Evolutionary conservation across 805 yeast species (phyloP).

Genomic region (Saturnispora quitensis): DNA sequence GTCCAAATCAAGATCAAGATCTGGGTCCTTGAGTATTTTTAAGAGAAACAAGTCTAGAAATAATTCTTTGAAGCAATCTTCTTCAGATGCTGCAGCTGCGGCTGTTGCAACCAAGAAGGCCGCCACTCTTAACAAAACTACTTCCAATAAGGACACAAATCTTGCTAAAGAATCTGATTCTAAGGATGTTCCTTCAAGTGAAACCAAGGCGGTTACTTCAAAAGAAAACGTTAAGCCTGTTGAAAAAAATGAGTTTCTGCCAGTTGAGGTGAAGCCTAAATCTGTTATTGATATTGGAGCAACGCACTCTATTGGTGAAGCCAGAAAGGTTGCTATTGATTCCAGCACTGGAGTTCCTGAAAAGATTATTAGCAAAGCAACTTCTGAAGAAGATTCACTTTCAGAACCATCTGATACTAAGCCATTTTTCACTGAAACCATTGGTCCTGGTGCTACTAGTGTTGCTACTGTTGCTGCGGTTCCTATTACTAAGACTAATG

Average conservation of each 20-base stretch:
- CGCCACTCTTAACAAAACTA: background rate
- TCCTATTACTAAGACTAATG: background rate
- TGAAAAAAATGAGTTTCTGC: background rate
- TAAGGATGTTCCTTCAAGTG: background rate
- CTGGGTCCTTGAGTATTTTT: conserved; percentile 13
- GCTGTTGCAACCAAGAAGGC: conserved; percentile 2
- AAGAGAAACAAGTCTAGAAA: conserved; percentile 16
- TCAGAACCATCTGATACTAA: conserved; percentile 16
- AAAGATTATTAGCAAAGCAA: background rate
- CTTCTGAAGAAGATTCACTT: conserved; percentile 17
- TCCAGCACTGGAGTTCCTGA: conserved; percentile 2
- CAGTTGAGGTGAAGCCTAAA: background rate
- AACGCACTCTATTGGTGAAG: conserved; percentile 1
- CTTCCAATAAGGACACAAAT: background rate
- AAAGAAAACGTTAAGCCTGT: background rate
- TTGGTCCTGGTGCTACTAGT: conserved; percentile 11
- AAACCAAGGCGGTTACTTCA: background rate
- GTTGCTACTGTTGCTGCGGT: conserved; percentile 4
- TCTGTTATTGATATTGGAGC: background rate
- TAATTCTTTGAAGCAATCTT: conserved; percentile 12
- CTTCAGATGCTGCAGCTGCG: conserved; percentile 10
- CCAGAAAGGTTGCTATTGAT: conserved; percentile 6
- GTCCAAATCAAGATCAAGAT: conserved; percentile 30
- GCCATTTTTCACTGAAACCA: conserved; percentile 26
- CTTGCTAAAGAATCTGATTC: background rate